phyloP scores from a whole-genome alignment of 23 red algal species.

The Cyanidiococcus yangmingshanensis region DNA sequence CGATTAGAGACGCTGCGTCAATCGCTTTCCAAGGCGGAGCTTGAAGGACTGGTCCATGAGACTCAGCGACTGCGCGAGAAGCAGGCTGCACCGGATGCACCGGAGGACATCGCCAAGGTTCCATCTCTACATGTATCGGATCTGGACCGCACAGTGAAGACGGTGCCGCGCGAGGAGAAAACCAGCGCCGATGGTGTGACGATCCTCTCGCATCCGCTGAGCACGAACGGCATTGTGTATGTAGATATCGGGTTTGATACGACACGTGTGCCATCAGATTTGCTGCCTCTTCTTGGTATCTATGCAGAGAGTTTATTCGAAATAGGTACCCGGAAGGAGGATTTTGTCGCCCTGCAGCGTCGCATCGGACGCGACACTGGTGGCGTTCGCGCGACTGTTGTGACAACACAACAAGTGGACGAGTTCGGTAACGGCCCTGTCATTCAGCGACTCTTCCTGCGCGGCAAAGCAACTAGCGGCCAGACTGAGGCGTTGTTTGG shows the following conservation, averaged over 20 bases:
- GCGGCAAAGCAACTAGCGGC: conserved; percentile 52
- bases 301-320: conserved; percentile 56
- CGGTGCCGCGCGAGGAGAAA: conserved; percentile 44
- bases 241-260: conserved; percentile 71
- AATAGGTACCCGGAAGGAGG: conserved; percentile 55
- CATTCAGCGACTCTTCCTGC: conserved; percentile 50
- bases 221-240: conserved; percentile 84
- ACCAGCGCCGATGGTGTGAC: conserved; percentile 20
- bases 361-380: conserved; percentile 76
- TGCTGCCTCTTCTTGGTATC: conserved; percentile 58
- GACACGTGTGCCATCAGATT: conserved; percentile 43
- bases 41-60: conserved; percentile 36
- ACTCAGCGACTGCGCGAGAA: conserved; percentile 79
- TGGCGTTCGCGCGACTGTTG: conserved; percentile 38
- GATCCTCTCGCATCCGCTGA: conserved; percentile 55
- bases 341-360: conserved; percentile 80
- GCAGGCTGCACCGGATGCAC: conserved; percentile 66
- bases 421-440: conserved; percentile 46
- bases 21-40: conserved; percentile 32
- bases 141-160: conserved; percentile 56
- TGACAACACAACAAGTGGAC: conserved; percentile 41
- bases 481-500: conserved; percentile 41
- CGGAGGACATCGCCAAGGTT: conserved; percentile 76
- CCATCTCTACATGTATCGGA: conserved; percentile 47
- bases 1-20: conserved; percentile 30